Conservation (phyloP, 345 rosid genomes). For the Citrus cavaleriei region DNA sequence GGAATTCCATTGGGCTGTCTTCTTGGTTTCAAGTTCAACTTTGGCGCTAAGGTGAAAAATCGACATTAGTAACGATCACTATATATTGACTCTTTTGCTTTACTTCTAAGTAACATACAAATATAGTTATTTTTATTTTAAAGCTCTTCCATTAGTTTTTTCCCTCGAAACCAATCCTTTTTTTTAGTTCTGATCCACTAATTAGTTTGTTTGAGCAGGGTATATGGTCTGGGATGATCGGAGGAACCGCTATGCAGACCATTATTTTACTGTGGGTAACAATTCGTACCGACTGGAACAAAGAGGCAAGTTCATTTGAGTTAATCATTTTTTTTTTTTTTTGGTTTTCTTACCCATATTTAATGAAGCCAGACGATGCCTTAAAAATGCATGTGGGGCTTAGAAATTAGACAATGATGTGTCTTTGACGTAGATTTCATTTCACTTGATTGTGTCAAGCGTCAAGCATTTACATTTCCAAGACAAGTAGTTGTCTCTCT, state of each 20-base stretch:
- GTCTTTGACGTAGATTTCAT: too few relatives aligned
- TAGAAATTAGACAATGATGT: too few relatives aligned
- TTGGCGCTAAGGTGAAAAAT: constrained; percentile 45
- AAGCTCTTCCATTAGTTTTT: too few relatives aligned
- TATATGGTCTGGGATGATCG: constrained; percentile 67
- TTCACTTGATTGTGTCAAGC: too few relatives aligned
- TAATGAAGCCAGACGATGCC: neutral
- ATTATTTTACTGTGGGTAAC: constrained; percentile 45
- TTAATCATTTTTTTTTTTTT: neutral
- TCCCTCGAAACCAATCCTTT: too few relatives aligned
- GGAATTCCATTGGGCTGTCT: constrained; percentile 55
- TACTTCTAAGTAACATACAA: neutral
- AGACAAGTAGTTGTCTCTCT: too few relatives aligned
- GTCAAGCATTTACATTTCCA: too few relatives aligned
- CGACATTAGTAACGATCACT: neutral
- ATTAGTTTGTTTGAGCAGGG: constrained; percentile 27
- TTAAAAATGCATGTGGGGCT: neutral
- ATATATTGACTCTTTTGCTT: neutral
- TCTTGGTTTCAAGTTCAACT: constrained; percentile 52
- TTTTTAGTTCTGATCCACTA: neutral
- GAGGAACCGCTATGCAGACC: constrained; percentile 55
- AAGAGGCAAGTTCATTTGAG: constrained; percentile 34
- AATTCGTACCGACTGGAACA: constrained; percentile 48
- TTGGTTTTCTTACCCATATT: too few relatives aligned
- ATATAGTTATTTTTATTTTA: neutral